Evolutionary conservation across 1,284 basidiomycete genomes (phyloP).

Genomic region (Farysia itapuensis): DNA sequence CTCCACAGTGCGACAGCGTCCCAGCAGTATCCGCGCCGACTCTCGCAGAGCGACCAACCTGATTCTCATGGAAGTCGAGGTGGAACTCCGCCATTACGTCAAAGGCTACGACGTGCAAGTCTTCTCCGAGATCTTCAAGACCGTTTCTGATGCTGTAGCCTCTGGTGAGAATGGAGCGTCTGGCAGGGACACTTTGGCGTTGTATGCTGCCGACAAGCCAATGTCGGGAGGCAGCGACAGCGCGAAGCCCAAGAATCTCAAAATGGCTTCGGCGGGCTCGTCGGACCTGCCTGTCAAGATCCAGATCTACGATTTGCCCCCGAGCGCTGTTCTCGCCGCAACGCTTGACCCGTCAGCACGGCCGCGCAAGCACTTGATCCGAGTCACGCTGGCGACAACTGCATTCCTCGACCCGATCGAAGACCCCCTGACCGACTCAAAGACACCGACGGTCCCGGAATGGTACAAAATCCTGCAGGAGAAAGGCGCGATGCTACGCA

Average conservation of each 20-base stretch:
- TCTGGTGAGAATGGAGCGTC: background rate
- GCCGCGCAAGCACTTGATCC: constrained; percentile 53
- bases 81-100: constrained; percentile 54
- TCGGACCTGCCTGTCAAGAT: constrained; percentile 44
- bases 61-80: constrained; percentile 49
- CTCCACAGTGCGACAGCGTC: constrained; percentile 24
- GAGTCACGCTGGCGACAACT: constrained; percentile 40
- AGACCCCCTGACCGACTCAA: constrained; percentile 25
- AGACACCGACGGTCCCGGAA: constrained; percentile 26
- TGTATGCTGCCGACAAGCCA: no score
- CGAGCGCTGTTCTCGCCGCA: constrained; percentile 55
- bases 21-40: constrained; percentile 32
- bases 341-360: constrained; percentile 48
- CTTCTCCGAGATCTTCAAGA: constrained; percentile 21
- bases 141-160: background rate
- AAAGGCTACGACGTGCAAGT: constrained; percentile 53
- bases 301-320: constrained; percentile 49
- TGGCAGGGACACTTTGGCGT: no score
- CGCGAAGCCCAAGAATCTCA: constrained; percentile 1
- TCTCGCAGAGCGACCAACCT: constrained; percentile 32
- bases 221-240: background rate
- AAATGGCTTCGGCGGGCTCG: constrained; percentile 8
- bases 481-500: constrained; percentile 37
- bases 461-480: constrained; percentile 32
- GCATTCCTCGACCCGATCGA: constrained; percentile 32